Base-by-base conservation (phyloP, 2,329 filamentous ascomycete genomes). In the Amesomyces nigricolor region DNA sequence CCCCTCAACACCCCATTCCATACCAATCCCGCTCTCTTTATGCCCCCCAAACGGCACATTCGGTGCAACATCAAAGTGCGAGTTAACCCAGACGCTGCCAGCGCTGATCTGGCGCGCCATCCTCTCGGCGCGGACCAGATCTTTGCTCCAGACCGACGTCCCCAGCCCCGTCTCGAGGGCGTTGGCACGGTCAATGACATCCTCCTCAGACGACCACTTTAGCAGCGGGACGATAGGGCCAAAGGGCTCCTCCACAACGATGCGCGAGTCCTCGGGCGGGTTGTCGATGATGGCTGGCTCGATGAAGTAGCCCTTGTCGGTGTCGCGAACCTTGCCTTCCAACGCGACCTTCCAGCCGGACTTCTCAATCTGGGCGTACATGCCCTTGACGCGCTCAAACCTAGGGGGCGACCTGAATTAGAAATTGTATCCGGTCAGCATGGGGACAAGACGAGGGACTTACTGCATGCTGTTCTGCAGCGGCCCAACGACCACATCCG, bases 281-380 rank as follows among this genome's bases (percentile, higher is more conserved):
- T 82, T 81, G 54, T 83, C 76, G 53, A 86, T 74, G 54, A 86
- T 79, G n/a, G 79, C 78, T 0, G 82, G 80, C 8, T 74, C 67
- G 57, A 85, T 70, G 60, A 79, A 82, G 67, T 78, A 85, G 2
- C 81, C 83, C 49, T 76, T 68, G 68, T 68, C 2, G 67, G 53
- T 11, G 4, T 35, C 26, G 22, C 43, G 46, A 2, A 71, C 64
- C n/a, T 66, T 64, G 48, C 77, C 76, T 9, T 73, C 77, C 16
- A 74, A 58, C 0, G 71, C 75, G 8, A 75, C 68, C 30, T 73
- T 75, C 64, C 75, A 75, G 0, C 75, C 76, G 13, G 77, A 67
- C 29, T 75, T 71, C 17, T 74, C 69, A 50, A 78, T 75, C 42
- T 80, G 70, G 5, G 65, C 64, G 60, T 81, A 79, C 54, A 82